A percentile compares a stretch with the other conserved stretches of the same genome.
Conservation (phyloP, 2,329 filamentous ascomycete species). For the Fusarium redolens region DNA sequence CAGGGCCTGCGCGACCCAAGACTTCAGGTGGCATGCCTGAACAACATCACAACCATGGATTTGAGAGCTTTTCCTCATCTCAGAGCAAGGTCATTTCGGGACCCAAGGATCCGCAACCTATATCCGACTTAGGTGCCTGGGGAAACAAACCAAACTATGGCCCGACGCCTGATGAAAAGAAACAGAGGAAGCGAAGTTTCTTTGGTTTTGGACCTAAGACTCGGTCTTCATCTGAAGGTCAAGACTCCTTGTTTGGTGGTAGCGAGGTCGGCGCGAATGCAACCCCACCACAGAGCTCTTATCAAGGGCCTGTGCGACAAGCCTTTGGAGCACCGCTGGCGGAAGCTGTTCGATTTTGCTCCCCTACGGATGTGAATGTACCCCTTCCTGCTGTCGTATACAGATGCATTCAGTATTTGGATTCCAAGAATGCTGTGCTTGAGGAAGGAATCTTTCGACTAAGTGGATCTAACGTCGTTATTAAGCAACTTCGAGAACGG, state of each 20-base stretch:
- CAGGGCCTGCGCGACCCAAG: conserved; percentile 51
- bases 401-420: conserved; percentile 92
- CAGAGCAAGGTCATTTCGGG: conserved; percentile 75
- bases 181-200: conserved; percentile 82
- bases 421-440: conserved; percentile 79
- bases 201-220: conserved; percentile 74
- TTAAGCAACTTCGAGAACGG: conserved; percentile 88
- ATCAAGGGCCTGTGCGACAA: conserved; percentile 69
- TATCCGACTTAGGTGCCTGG: conserved; percentile 86
- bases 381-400: conserved; percentile 93
- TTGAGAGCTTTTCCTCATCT: conserved; percentile 51
- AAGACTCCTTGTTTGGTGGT: conserved; percentile 66
- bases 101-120: conserved; percentile 85
- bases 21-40: conserved; percentile 51
- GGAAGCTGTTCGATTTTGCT: conserved; percentile 86
- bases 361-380: conserved; percentile 77
- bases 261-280: conserved; percentile 58
- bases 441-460: conserved; percentile 98
- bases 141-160: conserved; percentile 76
- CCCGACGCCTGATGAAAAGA: conserved; percentile 76
- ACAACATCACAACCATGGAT: conserved; percentile 48
- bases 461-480: conserved; percentile 95
- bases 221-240: conserved; percentile 67
- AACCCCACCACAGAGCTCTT: conserved; percentile 56
- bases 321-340: conserved; percentile 88